Conservation (phyloP, 2,329 filamentous ascomycete species). For the Sphaerostilbella broomeana region DNA sequence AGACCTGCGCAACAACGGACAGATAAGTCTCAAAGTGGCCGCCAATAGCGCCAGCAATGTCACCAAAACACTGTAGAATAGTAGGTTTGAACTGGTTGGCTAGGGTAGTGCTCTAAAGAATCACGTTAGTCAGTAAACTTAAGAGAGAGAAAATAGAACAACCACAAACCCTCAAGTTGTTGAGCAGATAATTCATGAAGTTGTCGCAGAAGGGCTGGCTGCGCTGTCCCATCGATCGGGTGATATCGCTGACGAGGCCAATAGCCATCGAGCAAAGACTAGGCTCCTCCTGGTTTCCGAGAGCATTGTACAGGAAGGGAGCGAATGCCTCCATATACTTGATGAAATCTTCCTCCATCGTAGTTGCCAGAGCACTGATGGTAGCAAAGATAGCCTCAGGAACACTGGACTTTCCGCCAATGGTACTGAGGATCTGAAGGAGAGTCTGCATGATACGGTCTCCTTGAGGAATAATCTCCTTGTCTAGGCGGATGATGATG, state of each 20-base stretch:
- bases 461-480: constrained; percentile 81
- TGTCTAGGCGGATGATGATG: constrained; percentile 85
- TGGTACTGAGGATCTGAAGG: constrained; percentile 70
- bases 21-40: constrained; percentile 91
- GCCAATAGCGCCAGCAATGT: constrained; percentile 91
- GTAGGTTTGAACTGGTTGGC: constrained; percentile 97
- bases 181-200: constrained; percentile 97
- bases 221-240: constrained; percentile 80
- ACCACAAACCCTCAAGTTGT: constrained; percentile 76
- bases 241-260: constrained; percentile 93
- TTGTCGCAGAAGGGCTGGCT: constrained; percentile 93
- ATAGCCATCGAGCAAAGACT: constrained; percentile 95
- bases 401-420: constrained; percentile 82
- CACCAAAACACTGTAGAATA: constrained; percentile 95
- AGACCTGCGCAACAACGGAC: constrained; percentile 82
- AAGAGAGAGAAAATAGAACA: background rate
- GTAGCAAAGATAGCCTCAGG: constrained; percentile 91
- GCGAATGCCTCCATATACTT: constrained; percentile 97
- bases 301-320: constrained; percentile 87
- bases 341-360: constrained; percentile 84
- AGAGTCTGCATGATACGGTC: constrained; percentile 91
- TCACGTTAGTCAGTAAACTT: background rate
- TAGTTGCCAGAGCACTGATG: constrained; percentile 84
- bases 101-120: constrained; percentile 63
- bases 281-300: constrained; percentile 92